These are phyloP conservation scores for Spongiforma sp. DNA, from an alignment of 1,284 basidiomycete genomes.

Conservation along the genomic window DNA sequence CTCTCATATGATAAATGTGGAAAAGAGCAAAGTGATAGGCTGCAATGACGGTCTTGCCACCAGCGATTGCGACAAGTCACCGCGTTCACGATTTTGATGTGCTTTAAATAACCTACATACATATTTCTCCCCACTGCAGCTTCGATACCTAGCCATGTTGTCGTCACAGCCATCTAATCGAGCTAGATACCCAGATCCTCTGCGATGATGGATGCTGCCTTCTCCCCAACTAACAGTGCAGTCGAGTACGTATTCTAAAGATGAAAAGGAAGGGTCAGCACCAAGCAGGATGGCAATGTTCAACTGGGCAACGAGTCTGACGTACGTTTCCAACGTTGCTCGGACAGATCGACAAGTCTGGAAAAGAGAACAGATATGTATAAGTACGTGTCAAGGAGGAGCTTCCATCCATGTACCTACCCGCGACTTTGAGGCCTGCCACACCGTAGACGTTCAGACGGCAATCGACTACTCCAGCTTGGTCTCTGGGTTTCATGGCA, in stretches of 20 bases:
- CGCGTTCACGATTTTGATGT: too few relatives aligned
- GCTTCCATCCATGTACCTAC: not conserved
- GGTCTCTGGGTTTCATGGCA: not conserved
- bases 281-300: too few relatives aligned
- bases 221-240: not conserved
- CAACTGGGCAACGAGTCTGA: too few relatives aligned
- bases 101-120: too few relatives aligned
- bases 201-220: not conserved
- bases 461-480: not conserved
- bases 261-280: not conserved
- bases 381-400: not conserved
- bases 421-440: not conserved
- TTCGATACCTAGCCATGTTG: too few relatives aligned
- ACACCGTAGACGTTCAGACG: not conserved
- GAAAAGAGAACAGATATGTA: not conserved
- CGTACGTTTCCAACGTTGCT: not conserved
- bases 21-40: too few relatives aligned
- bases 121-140: too few relatives aligned
- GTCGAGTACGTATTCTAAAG: not conserved
- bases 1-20: too few relatives aligned
- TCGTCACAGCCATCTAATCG: too few relatives aligned
- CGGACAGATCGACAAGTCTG: not conserved
- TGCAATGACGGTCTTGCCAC: too few relatives aligned
- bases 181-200: not conserved
- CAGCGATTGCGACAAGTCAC: too few relatives aligned